phyloP scores from a whole-genome alignment of 176 grass and related monocot species.

The Oryza coarctata region DNA sequence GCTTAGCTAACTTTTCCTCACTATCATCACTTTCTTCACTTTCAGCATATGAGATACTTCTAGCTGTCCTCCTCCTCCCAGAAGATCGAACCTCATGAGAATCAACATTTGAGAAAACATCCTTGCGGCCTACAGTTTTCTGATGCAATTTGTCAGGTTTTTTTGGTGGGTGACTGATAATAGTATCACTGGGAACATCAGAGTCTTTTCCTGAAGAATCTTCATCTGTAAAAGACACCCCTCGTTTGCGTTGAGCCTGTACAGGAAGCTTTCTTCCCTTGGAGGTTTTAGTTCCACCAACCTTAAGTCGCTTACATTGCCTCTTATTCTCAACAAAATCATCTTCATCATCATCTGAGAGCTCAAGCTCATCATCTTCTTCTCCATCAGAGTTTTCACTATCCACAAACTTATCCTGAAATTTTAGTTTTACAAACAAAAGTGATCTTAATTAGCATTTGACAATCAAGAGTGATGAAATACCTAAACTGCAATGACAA shows the following conservation, averaged over 20 bases:
- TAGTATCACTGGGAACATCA: slow-evolving; percentile 51
- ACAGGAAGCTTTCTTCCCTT: slow-evolving; percentile 61
- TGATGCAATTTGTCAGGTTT: slow-evolving; percentile 48
- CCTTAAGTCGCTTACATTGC: slow-evolving; percentile 58
- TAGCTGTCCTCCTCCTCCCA: slow-evolving; percentile 69
- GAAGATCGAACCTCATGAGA: slow-evolving; percentile 75
- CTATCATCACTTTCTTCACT: slow-evolving; percentile 91
- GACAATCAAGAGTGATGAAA: not conserved
- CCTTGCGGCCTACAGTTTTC: slow-evolving; percentile 43
- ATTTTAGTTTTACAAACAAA: slow-evolving; percentile 21
- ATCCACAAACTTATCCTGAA: slow-evolving; percentile 68
- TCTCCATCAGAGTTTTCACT: slow-evolving; percentile 74
- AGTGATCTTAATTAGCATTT: slow-evolving; percentile 6
- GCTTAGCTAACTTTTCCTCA: slow-evolving; percentile 75
- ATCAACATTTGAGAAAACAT: slow-evolving; percentile 31
- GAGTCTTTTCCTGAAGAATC: slow-evolving; percentile 90
- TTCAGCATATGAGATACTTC: slow-evolving; percentile 97
- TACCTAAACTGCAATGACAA: slow-evolving; percentile 3
- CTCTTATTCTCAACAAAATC: slow-evolving; percentile 65
- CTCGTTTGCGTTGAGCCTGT: slow-evolving; percentile 55
- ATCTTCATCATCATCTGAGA: slow-evolving; percentile 75
- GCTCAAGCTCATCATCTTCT: slow-evolving; percentile 57
- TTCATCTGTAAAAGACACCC: slow-evolving; percentile 70
- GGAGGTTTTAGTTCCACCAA: slow-evolving; percentile 51
- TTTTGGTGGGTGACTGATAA: slow-evolving; percentile 53